Percentiles rank a stretch among this genome's conserved stretches.
Evolutionary conservation across 768 basidiomycete species (phyloP).

Genomic region (Termitomyces sp.): DNA sequence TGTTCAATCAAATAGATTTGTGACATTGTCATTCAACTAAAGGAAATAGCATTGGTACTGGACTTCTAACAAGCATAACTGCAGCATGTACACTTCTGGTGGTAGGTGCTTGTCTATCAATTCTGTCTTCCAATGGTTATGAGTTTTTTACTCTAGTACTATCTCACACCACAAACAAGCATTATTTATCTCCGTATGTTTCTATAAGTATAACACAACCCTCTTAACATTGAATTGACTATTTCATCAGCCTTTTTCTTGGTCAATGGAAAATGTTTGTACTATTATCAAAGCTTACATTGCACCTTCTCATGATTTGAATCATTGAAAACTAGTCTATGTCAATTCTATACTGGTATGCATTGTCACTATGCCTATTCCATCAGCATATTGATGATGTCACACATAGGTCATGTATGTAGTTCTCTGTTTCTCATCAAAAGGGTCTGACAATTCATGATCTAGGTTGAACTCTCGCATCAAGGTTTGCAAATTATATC

Average conservation of each 20-base stretch:
- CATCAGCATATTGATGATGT: no score
- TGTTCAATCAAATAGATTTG: background rate
- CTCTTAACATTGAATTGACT: background rate
- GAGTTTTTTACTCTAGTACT: background rate
- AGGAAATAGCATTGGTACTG: background rate
- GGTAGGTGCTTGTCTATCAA: background rate
- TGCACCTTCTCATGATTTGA: background rate
- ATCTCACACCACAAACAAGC: background rate
- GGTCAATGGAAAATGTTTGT: background rate
- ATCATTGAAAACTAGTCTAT: background rate
- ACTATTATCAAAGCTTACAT: background rate
- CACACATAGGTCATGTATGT: background rate
- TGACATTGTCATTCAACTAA: background rate
- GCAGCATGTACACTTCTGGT: background rate
- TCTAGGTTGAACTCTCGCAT: background rate
- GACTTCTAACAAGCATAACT: background rate
- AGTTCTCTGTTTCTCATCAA: background rate
- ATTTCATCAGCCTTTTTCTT: background rate
- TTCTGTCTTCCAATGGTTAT: background rate
- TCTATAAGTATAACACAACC: background rate
- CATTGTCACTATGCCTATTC: background rate
- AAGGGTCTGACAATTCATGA: background rate
- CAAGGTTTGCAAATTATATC: background rate
- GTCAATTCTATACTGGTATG: background rate
- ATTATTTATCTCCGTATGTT: background rate